Evolutionary conservation across 352 stramenopile species (phyloP), one percentile per base, ranked within the genome.

Genomic region (Pythium pectinolyticum): DNA sequence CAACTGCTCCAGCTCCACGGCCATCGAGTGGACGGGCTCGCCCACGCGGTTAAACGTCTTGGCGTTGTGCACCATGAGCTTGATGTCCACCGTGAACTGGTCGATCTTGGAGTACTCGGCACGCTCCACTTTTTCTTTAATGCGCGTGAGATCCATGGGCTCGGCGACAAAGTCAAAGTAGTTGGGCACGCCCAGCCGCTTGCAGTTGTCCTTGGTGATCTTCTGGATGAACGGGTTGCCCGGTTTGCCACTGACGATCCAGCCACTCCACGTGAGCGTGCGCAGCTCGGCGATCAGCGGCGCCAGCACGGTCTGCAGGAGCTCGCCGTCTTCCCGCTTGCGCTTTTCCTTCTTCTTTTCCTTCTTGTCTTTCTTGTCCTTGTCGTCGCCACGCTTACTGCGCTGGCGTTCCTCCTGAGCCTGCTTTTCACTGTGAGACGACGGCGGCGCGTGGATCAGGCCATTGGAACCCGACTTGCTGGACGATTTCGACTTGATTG

Each of bases 191-290:
- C 84, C 84, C 0, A 93, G 73, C 15, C 80, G 72, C 67, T 91
- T 90, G 77, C 86, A 94, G 66, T 94, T 94, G 0, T 94, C 84
- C 35, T 79, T 78, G 12, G 86, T 94, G 68, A 92, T 91, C 69
- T 94, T 94, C 57, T 87, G 78, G 48, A 90, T 68, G 67, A 94
- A 92, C n/a, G 85, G 83, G 46, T 91, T 94, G 0, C 74, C 80
- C 0, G 83, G 61, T 43, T 94, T 92, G 48, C 83, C 82, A 46
- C 64, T 85, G 17, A 92, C 78, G 50, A 89, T 72, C 85, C 85
- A 94, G 9, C 76, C 82, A 2, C 73, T 52, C 85, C 85, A 94
- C 24, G 83, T 94, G 55, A 91, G 73, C 15, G 59, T 74, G 3
- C 81, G 80, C 37, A 94, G 62, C 57, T 94, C 83, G 0, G 74